Evolutionary conservation across 176 grass and related monocot genomes (phyloP).

Genomic region (Calamus simplicifolius): DNA sequence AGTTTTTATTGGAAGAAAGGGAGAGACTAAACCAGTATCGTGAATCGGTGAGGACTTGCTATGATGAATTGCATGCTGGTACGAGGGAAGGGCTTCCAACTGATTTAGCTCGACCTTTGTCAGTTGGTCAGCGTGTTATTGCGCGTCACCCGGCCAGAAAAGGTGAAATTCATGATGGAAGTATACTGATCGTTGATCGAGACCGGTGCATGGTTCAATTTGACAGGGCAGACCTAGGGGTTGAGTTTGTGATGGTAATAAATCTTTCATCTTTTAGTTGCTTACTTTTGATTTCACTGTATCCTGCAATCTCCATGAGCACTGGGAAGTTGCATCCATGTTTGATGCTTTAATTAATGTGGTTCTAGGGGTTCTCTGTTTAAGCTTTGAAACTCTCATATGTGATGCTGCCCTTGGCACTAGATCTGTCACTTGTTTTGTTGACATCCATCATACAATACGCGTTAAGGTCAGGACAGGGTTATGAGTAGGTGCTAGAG

Average conservation of each 20-base stretch:
- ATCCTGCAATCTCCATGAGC: too few relatives aligned
- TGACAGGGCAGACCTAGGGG: slow-evolving; percentile 39
- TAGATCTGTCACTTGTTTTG: too few relatives aligned
- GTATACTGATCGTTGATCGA: slow-evolving; percentile 25
- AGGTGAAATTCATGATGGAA: slow-evolving; percentile 54
- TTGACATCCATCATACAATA: too few relatives aligned
- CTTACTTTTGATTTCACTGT: too few relatives aligned
- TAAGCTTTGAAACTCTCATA: too few relatives aligned
- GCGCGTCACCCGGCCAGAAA: slow-evolving; percentile 47
- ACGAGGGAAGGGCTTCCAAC: slow-evolving; percentile 38
- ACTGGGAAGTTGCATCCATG: too few relatives aligned
- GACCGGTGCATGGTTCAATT: slow-evolving; percentile 52
- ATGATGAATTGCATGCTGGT: slow-evolving; percentile 33
- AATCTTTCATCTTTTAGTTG: slow-evolving; percentile 1
- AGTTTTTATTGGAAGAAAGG: slow-evolving; percentile 49
- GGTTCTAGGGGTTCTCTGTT: too few relatives aligned
- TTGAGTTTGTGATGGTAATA: slow-evolving; percentile 47
- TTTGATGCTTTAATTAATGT: too few relatives aligned
- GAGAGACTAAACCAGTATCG: slow-evolving; percentile 50
- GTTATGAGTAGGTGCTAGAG: too few relatives aligned
- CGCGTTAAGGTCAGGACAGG: too few relatives aligned
- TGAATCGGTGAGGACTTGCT: slow-evolving; percentile 43
- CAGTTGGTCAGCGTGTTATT: slow-evolving; percentile 49
- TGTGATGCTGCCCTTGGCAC: too few relatives aligned
- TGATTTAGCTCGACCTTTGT: slow-evolving; percentile 52